Evolutionary conservation across 2,329 filamentous ascomycete species (phyloP).

Genomic region (Chrysoporthe deuterocubensis): DNA sequence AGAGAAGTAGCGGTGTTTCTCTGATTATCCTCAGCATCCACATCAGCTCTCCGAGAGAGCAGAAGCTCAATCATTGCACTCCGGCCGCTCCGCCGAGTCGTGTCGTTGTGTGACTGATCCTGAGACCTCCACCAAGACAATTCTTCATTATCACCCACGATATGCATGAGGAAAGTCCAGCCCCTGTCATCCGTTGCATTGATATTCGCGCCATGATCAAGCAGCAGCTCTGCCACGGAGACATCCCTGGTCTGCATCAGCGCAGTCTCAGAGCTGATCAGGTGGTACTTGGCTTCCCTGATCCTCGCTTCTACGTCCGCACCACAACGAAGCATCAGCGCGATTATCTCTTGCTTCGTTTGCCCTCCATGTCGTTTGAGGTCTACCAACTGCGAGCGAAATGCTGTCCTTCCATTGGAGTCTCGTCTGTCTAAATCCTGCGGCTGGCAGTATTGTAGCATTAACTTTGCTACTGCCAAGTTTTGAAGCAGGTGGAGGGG

Average conservation of each 20-base stretch:
- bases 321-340: background rate
- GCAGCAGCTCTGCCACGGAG: background rate
- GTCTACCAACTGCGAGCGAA: background rate
- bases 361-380: background rate
- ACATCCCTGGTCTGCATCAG: constrained; percentile 5
- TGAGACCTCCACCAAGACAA: background rate
- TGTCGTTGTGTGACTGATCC: background rate
- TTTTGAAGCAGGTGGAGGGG: background rate
- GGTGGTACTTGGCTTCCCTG: background rate
- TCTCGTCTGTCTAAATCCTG: background rate
- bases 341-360: background rate
- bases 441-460: background rate
- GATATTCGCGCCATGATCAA: background rate
- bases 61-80: background rate
- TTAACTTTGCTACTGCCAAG: background rate
- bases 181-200: background rate
- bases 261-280: background rate
- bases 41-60: background rate
- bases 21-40: background rate
- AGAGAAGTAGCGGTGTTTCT: background rate
- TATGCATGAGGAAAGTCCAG: constrained; percentile 2
- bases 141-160: background rate
- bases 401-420: background rate
- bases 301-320: background rate
- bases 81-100: background rate